These are phyloP conservation scores for Amoebophrya sp. DNA, from an alignment of 169 alveolate genomes.

Conservation along the genomic window DNA sequence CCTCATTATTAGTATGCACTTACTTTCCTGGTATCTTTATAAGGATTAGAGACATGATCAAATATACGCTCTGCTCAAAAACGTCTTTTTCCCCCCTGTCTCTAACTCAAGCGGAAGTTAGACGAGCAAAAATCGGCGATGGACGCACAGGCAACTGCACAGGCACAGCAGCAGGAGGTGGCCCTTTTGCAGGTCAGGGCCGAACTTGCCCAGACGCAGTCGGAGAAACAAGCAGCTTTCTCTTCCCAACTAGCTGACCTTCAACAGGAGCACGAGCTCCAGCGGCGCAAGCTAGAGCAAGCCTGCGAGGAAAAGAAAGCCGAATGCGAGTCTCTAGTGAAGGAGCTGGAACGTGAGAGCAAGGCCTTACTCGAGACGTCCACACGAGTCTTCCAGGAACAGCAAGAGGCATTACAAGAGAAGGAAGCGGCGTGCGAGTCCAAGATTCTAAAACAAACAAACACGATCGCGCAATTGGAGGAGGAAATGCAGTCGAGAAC, in stretches of 20 bases:
- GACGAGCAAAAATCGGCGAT: neutral
- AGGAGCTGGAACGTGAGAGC: neutral
- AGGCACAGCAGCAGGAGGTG: neutral
- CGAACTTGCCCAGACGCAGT: neutral
- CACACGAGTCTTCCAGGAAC: neutral
- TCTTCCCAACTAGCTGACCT: neutral
- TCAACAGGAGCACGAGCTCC: neutral
- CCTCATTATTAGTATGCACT: no score
- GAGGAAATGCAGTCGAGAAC: neutral
- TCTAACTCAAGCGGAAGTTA: neutral
- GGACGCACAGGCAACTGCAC: neutral
- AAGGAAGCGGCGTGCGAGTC: neutral
- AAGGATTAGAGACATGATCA: neutral
- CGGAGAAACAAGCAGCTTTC: neutral
- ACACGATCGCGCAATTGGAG: neutral
- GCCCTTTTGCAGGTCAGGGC: neutral
- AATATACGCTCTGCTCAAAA: neutral
- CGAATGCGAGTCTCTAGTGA: neutral
- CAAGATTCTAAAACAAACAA: neutral
- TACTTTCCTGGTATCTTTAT: no score
- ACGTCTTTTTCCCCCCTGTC: no score
- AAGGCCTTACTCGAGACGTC: neutral
- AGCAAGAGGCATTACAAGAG: neutral
- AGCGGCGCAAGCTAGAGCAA: no score
- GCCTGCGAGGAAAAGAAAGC: no score